Conservation (phyloP, 208 protist genomes). For the Crithidia acanthocephali region DNA sequence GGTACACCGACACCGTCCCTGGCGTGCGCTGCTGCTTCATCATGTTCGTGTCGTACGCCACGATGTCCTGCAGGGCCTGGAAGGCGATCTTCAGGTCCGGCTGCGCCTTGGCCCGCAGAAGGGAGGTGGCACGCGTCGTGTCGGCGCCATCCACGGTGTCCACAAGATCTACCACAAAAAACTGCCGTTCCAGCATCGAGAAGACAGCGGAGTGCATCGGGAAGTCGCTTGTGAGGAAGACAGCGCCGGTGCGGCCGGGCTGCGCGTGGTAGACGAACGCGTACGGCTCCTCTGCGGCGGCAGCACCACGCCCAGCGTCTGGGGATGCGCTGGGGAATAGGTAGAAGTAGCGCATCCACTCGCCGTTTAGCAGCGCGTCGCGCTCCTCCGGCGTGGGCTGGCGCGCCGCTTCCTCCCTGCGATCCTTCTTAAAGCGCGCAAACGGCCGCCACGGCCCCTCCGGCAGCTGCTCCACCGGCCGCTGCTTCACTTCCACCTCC, state of each 20-base stretch:
- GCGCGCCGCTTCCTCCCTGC: constrained; percentile 27
- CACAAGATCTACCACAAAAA: constrained; percentile 80
- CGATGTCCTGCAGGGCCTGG: constrained; percentile 71
- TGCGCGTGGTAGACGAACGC: constrained; percentile 87
- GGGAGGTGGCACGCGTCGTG: constrained; percentile 43
- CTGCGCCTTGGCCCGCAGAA: constrained; percentile 60
- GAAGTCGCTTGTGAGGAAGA: constrained; percentile 79
- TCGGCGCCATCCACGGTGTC: constrained; percentile 62
- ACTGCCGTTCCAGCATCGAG: constrained; percentile 77
- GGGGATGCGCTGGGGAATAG: constrained; percentile 48
- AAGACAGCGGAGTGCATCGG: constrained; percentile 85
- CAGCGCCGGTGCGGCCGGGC: constrained; percentile 79
- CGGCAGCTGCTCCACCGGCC: constrained; percentile 45
- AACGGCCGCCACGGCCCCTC: constrained; percentile 82
- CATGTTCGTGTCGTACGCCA: constrained; percentile 78
- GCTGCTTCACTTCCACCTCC: constrained; percentile 28
- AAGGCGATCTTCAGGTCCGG: constrained; percentile 48
- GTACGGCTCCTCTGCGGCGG: constrained; percentile 51
- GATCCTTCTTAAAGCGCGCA: constrained; percentile 55
- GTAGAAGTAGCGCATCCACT: constrained; percentile 90
- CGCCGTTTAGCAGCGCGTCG: constrained; percentile 65
- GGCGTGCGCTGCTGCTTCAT: constrained; percentile 85
- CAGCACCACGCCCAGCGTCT: not conserved
- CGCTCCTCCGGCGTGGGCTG: constrained; percentile 85
- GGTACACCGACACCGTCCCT: constrained; percentile 83